Evolutionary conservation across 768 basidiomycete species (phyloP), one percentile per base, ranked within the genome.

Genomic region (Lactifluus rugatus): DNA sequence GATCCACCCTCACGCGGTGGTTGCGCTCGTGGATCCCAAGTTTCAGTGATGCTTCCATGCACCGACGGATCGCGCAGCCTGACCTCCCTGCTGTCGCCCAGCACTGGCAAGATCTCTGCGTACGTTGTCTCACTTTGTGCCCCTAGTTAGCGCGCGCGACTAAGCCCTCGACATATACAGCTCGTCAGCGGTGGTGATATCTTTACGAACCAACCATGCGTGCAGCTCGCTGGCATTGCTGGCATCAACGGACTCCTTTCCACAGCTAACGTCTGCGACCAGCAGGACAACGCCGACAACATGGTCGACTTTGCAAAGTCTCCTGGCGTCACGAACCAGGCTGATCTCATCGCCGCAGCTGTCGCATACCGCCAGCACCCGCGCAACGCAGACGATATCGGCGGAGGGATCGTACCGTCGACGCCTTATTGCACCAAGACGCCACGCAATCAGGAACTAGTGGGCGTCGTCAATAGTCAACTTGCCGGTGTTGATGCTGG

Each of bases 381-480:
- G 3, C 71, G 78, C 41, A 74, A 76, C 55, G 72, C 76, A 0
- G 67, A 77, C n/a, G 65, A 73, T 47, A 69, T 78, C 42, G 68
- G 41, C 14, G 47, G 71, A 32, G 77, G 75, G 17, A 66, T 76
- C 34, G 64, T 73, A 41, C 78, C 76, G 2, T 75, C 76, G 13
- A 76, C 74, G n/a, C 71, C 75, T 16, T 82, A 79, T 69, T 83
- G 81, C 68, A 77, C 77, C 67, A 76, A 71, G 58, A 73, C 77
- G 1, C 80, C 80, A 19, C 74, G 72, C 66, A 81, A 81, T 60
- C 19, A 72, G 16, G 71, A 79, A 61, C 72, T 81, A 19, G 72
- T 73, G 52, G 79, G 78, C 1, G 66, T 81, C 3, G 74, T 78
- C 16, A 78, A 81, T 62, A 74, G 72, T n/a, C 80, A 81, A 62